Base-by-base conservation (phyloP, 371 early-diverging fungal genomes). In the Enterocytospora artemiae region DNA sequence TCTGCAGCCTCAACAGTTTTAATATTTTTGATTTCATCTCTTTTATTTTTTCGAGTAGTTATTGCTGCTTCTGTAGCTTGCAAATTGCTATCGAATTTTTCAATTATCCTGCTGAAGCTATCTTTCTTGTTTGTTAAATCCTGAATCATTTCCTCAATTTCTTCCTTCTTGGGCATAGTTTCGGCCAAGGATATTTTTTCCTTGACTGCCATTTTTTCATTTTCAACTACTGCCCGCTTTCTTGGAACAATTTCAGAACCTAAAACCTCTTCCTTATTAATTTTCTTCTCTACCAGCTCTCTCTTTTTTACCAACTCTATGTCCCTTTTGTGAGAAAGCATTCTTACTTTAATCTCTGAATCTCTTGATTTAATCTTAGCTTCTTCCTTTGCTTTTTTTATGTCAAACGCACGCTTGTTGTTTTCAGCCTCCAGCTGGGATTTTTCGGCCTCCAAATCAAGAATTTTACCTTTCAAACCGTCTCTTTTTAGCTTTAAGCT, bases 1-100 rank as follows among this genome's bases (percentile, higher is more conserved):
- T 49, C n/a, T 14, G 53, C 16, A 9, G 74, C 65, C 43, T 64
- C 36, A 24, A 45, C 34, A n/a, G 69, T 50, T 28, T 76, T 63
- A 20, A 55, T 58, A 16, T 58, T 50, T 49, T 59, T 68, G 12
- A 79, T 52, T 18, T 65, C 44, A 30, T 79, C 77, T 53, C 76
- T 59, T 59, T 71, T 75, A 16, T 43, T 24, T 36, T 69, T 62
- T 64, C 79, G 50, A 37, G 53, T 28, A 22, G 43, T 28, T 1
- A 69, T 66, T 3, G 53, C 43, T n/a, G 51, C 45, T 31, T 48
- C 48, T 39, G 69, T 37, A 9, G 63, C 56, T 31, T 61, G 20
- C 12, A 73, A 67, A 25, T 59, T 63, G 16, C 48, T 18, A 9
- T 68, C 24, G 28, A 66, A 68, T 39, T 57, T 34, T 3, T 22